phyloP scores from a whole-genome alignment of 2,329 filamentous ascomycete genomes.

The Penicillium olsonii region DNA sequence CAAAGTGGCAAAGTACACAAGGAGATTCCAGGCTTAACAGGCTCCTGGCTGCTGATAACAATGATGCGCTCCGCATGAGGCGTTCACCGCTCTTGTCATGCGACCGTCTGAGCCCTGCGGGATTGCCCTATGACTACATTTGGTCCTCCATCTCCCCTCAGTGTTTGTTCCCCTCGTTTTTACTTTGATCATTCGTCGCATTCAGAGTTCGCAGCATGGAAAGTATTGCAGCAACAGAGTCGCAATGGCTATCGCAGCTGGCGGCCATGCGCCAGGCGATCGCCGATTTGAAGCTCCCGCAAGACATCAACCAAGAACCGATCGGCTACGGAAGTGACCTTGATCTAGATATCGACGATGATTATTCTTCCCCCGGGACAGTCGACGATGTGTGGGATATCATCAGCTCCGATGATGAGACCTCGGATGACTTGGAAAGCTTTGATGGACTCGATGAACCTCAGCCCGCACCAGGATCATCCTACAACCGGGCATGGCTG shows the following conservation, averaged over 20 bases:
- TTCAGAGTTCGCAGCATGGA: slow-evolving; percentile 22
- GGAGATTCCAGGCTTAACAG: slow-evolving; percentile 13
- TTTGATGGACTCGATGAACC: slow-evolving; percentile 50
- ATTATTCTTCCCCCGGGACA: slow-evolving; percentile 59
- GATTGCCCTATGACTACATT: slow-evolving; percentile 14
- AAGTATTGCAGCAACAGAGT: slow-evolving; percentile 44
- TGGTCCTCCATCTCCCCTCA: slow-evolving; percentile 3
- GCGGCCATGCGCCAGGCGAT: slow-evolving; percentile 84
- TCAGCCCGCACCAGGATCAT: slow-evolving; percentile 29
- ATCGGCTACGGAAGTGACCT: slow-evolving; percentile 55
- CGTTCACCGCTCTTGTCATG: slow-evolving; percentile 18
- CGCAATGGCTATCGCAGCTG: slow-evolving; percentile 82
- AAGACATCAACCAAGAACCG: slow-evolving; percentile 46
- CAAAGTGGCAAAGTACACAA: slow-evolving; percentile 12
- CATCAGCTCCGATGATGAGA: slow-evolving; percentile 71
- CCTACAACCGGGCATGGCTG: slow-evolving; percentile 71
- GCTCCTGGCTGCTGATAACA: slow-evolving; percentile 11
- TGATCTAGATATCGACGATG: slow-evolving; percentile 63
- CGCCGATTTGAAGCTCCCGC: slow-evolving; percentile 65
- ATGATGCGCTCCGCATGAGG: slow-evolving; percentile 16
- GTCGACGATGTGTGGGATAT: slow-evolving; percentile 91
- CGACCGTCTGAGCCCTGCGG: slow-evolving; percentile 13
- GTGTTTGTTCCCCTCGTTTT: slow-evolving; percentile 3
- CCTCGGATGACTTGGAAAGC: slow-evolving; percentile 65
- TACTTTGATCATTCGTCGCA: not conserved